Evolutionary conservation across 306 rosid species (phyloP).

Genomic region (Oxytropis ochrocephala): DNA sequence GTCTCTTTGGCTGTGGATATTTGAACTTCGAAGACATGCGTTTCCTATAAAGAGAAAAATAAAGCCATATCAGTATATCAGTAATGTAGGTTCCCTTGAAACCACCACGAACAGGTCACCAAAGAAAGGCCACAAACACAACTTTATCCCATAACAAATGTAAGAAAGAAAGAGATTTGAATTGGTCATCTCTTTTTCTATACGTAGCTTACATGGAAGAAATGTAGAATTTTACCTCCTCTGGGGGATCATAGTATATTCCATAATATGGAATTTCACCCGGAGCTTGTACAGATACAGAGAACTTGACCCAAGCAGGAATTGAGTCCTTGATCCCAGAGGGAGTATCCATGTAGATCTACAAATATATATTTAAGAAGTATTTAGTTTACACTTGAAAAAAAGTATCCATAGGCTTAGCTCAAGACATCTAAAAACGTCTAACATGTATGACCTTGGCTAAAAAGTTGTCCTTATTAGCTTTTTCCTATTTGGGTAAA

Average conservation of each 20-base stretch:
- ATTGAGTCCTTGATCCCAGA: conserved; percentile 94
- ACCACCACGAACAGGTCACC: conserved; percentile 6
- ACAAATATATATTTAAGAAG: conserved; percentile 14
- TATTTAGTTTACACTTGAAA: conserved; percentile 19
- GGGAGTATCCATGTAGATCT: conserved; percentile 94
- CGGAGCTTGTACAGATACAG: conserved; percentile 94
- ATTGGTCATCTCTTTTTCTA: background rate
- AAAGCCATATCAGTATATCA: conserved; percentile 19
- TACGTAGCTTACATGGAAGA: conserved; percentile 8
- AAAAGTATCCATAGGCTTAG: conserved; percentile 1
- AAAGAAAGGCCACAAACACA: background rate
- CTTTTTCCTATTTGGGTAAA: background rate
- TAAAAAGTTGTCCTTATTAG: background rate
- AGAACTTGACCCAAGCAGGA: conserved; percentile 95
- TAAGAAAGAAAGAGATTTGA: background rate
- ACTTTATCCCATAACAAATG: background rate
- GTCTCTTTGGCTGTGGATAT: conserved; percentile 86
- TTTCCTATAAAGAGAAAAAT: conserved; percentile 53
- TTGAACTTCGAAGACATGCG: conserved; percentile 43
- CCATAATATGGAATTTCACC: conserved; percentile 89
- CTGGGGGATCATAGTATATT: conserved; percentile 98
- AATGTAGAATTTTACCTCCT: conserved; percentile 57
- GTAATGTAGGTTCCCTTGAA: background rate
- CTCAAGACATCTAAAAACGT: conserved; percentile 14
- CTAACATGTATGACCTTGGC: background rate